Evolutionary conservation across 148 eudicot species (phyloP), one percentile per base, ranked within the genome.

Genomic region (Rhododendron vialii): DNA sequence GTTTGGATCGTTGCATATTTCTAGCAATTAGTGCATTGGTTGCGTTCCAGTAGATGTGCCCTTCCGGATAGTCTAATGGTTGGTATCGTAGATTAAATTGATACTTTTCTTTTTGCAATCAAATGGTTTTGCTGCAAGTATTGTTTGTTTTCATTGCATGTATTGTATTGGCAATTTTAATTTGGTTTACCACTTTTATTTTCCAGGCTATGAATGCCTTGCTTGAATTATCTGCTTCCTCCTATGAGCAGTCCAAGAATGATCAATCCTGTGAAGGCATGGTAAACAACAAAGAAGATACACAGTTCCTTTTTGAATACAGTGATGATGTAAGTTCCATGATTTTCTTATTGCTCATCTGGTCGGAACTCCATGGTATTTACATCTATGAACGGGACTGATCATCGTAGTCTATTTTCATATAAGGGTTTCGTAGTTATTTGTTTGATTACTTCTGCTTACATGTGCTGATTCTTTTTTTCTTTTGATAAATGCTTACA

Each of bases 181-280:
- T 71, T 43, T 77, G 22, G 51, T 48, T 48, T 76, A 12, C 3
- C 50, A 71, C 67, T 26, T 47, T 13, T 84, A 50, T 84, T 84
- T 91, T 86, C 74, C 91, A 94, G 98, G 99, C 98, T 67, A 84
- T 93, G 88, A 93, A 91, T 87, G 89, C 90, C 15, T 87, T 96
- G 92, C 96, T 96, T 88, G 98, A 94, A 87, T 90, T 96, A 86
- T 91, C 95, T 80, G 89, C 92, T 74, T 87, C 98, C 77, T 81
- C 93, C 48, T 84, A 48, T 85, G 93, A 89, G 87, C 84, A 43
- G 53, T 79, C 91, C 80, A 86, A 80, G 81, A 89, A 76, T 88
- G 91, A 89, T 84, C 89, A 83, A 81, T 87, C 57, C 69, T 88
- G 83, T 85, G 90, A 84, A 65, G 67, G 45, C 69, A 84, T 86